phyloP scores from a whole-genome alignment of 352 stramenopile species.

The Phytophthora macrochlamydospora region DNA sequence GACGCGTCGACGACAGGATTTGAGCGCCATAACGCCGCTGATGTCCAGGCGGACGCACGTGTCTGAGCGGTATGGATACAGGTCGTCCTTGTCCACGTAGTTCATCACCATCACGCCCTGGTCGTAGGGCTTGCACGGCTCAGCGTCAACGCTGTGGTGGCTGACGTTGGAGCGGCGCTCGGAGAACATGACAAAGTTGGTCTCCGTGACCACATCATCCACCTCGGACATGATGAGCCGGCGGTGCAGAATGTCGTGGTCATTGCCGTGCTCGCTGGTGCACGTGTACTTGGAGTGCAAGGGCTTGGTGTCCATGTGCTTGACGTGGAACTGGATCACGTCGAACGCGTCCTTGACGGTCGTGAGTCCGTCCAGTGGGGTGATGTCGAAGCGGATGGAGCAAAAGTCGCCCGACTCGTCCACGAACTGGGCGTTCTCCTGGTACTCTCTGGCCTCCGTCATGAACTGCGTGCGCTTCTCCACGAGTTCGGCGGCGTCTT shows the following conservation, averaged over 20 bases:
- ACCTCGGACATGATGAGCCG: slow-evolving; percentile 44
- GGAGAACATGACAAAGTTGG: slow-evolving; percentile 50
- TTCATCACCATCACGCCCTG: slow-evolving; percentile 42
- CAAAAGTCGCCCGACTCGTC: slow-evolving; percentile 47
- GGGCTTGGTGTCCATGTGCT: slow-evolving; percentile 40
- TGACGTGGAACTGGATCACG: slow-evolving; percentile 48
- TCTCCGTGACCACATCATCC: slow-evolving; percentile 38
- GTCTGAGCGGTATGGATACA: slow-evolving; percentile 38
- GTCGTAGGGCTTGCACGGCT: slow-evolving; percentile 16
- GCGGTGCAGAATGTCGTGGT: slow-evolving; percentile 41
- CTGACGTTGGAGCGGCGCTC: slow-evolving; percentile 14
- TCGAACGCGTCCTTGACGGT: slow-evolving; percentile 43
- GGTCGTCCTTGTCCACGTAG: slow-evolving; percentile 39
- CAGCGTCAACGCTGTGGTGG: slow-evolving; percentile 5
- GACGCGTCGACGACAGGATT: slow-evolving; percentile 28
- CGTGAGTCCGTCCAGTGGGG: slow-evolving; percentile 30
- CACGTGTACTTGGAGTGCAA: slow-evolving; percentile 36
- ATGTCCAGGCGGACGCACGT: slow-evolving; percentile 41
- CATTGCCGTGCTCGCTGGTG: slow-evolving; percentile 26
- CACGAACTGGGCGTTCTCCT: slow-evolving; percentile 49
- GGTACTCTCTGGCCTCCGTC: slow-evolving; percentile 36
- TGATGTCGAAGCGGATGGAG: slow-evolving; percentile 46
- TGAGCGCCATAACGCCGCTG: slow-evolving; percentile 36
- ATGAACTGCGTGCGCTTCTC: slow-evolving; percentile 53
- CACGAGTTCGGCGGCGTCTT: slow-evolving; percentile 41